These are phyloP conservation scores for Quercus mongolica DNA, from an alignment of 306 rosid genomes.

Conservation along the genomic window DNA sequence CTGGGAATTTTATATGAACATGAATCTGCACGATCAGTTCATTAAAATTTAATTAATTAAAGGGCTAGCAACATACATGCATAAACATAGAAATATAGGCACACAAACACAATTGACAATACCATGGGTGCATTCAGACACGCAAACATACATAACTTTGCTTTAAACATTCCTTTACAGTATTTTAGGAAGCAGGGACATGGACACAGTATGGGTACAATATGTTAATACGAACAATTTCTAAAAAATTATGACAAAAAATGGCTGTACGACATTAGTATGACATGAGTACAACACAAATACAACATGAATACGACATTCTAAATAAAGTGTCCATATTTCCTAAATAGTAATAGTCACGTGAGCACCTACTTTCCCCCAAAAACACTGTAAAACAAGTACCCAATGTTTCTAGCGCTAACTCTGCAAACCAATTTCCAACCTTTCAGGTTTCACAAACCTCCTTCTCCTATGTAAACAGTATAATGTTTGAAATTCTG, in stretches of 20 bases:
- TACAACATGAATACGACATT: fast-evolving
- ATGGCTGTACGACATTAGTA: fast-evolving
- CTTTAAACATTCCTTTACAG: too few species aligned
- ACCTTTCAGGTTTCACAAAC: too few species aligned
- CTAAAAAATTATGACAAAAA: too few species aligned
- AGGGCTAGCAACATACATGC: constrained; percentile 2
- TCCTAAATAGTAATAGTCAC: too few species aligned
- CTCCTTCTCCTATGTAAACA: too few species aligned
- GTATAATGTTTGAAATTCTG: too few species aligned
- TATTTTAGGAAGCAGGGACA: too few species aligned
- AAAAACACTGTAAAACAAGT: background rate
- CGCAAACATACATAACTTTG: background rate
- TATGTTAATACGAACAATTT: too few species aligned
- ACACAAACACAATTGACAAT: background rate
- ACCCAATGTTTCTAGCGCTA: background rate
- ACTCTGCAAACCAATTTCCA: too few species aligned
- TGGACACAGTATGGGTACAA: too few species aligned
- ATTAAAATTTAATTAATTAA: constrained; percentile 7
- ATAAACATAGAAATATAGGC: background rate
- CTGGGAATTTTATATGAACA: constrained; percentile 72
- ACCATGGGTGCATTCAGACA: background rate
- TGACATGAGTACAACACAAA: fast-evolving
- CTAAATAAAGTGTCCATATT: too few species aligned
- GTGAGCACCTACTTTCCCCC: too few species aligned
- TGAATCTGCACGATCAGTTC: constrained; percentile 42